These are phyloP conservation scores for Colletotrichum tofieldiae DNA, from an alignment of 2,329 filamentous ascomycete species.

Conservation along the genomic window DNA sequence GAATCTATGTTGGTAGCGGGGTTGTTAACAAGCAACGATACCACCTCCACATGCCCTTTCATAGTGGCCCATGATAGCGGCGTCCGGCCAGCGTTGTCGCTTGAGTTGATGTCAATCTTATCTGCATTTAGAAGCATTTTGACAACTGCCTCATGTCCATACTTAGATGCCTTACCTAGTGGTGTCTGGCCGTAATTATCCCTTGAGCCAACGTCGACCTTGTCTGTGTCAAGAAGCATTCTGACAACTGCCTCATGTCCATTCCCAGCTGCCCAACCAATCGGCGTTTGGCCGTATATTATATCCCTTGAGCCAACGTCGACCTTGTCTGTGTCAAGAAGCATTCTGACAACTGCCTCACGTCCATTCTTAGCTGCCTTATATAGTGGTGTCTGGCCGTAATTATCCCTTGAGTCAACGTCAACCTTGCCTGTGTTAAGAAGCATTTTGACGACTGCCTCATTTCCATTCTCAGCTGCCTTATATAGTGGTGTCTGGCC, in stretches of 20 bases:
- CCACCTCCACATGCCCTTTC: no score
- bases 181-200: not conserved
- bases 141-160: not conserved
- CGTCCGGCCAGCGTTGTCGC: no score
- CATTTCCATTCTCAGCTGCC: not conserved
- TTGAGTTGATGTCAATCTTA: no score
- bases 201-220: no score
- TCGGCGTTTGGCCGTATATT: not conserved
- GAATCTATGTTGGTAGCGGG: no score
- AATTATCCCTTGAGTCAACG: not conserved
- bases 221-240: not conserved
- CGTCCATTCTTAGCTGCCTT: not conserved
- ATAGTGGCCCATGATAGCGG: no score
- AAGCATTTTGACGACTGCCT: not conserved
- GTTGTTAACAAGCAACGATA: no score
- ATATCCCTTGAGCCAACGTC: not conserved
- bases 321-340: not conserved
- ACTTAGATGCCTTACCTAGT: not conserved
- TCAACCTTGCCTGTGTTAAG: not conserved
- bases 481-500: constrained; percentile 8
- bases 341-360: not conserved
- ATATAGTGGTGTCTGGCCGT: not conserved
- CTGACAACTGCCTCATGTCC: not conserved
- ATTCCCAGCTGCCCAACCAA: not conserved
- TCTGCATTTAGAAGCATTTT: not conserved